Evolutionary conservation across 257 asterid species (phyloP).

Genomic region (Solanum medicagineum): DNA sequence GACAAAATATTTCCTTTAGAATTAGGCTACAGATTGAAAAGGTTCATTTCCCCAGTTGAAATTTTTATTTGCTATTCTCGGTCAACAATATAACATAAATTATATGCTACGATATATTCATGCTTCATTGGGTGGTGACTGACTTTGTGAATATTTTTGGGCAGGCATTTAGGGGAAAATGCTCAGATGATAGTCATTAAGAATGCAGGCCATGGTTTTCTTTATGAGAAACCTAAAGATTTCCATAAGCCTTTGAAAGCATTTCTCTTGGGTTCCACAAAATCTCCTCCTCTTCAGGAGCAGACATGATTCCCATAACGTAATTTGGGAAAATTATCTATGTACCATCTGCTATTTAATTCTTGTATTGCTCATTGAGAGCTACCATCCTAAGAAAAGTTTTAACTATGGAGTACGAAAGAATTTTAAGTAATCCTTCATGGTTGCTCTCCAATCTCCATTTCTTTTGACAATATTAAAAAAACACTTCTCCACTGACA

Average conservation of each 20-base stretch:
- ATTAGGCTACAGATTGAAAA: conserved; percentile 48
- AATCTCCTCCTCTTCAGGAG: neutral
- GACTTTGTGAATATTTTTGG: neutral
- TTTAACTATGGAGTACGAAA: neutral
- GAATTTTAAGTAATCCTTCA: neutral
- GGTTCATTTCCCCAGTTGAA: conserved; percentile 13
- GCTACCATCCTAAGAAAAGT: neutral
- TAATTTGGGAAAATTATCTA: neutral
- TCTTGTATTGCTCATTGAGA: neutral
- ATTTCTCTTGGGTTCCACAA: conserved; percentile 21
- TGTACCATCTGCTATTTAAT: neutral
- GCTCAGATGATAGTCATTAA: conserved; percentile 36
- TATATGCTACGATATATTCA: neutral
- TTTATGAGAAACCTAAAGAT: conserved; percentile 42
- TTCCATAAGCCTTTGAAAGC: conserved; percentile 40
- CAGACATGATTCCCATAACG: neutral
- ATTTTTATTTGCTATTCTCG: neutral
- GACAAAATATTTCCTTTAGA: conserved; percentile 57
- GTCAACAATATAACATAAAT: too few species aligned
- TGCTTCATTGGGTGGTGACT: neutral
- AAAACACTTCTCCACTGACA: too few species aligned
- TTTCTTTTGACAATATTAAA: too few species aligned
- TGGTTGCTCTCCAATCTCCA: neutral
- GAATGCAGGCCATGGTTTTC: conserved; percentile 53
- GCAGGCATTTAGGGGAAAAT: conserved; percentile 57